Conservation (phyloP, 192 early-diverging fungal genomes). For the Coemansia aciculifera region DNA sequence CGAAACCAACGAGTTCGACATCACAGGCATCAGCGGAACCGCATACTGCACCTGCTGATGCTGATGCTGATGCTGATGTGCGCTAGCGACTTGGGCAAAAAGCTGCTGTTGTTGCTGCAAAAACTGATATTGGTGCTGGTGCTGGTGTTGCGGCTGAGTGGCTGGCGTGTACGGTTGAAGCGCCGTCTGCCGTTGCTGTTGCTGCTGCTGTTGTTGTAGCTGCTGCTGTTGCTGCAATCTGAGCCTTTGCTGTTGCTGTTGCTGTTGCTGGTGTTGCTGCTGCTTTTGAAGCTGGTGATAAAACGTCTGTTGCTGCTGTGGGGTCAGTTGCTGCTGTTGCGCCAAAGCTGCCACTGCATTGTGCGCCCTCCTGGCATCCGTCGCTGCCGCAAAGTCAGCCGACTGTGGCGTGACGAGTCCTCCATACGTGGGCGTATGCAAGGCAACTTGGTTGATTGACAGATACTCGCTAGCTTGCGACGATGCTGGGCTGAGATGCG, state of each 20-base stretch:
- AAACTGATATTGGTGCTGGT: background rate
- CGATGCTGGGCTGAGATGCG: background rate
- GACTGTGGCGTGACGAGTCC: background rate
- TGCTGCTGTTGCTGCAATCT: conserved; percentile 14
- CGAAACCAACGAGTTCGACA: background rate
- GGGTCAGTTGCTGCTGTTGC: conserved; percentile 12
- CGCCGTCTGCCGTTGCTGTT: conserved; percentile 7
- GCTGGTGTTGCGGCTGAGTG: background rate
- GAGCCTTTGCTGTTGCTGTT: conserved; percentile 10
- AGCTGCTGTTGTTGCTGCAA: background rate
- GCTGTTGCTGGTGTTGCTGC: conserved; percentile 12
- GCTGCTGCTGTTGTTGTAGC: conserved; percentile 13
- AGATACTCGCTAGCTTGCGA: background rate
- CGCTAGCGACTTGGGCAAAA: background rate
- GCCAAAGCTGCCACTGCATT: background rate
- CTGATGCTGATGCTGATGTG: background rate
- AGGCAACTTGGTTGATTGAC: background rate
- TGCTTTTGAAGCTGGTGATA: conserved; percentile 17
- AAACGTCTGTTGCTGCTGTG: conserved; percentile 22
- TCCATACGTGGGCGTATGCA: background rate
- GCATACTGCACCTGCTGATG: background rate
- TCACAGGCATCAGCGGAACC: background rate
- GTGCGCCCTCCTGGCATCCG: background rate
- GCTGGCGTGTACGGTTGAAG: background rate
- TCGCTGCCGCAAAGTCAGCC: background rate